phyloP scores from a whole-genome alignment of 352 stramenopile genomes.

The Phytophthora brassicae region DNA sequence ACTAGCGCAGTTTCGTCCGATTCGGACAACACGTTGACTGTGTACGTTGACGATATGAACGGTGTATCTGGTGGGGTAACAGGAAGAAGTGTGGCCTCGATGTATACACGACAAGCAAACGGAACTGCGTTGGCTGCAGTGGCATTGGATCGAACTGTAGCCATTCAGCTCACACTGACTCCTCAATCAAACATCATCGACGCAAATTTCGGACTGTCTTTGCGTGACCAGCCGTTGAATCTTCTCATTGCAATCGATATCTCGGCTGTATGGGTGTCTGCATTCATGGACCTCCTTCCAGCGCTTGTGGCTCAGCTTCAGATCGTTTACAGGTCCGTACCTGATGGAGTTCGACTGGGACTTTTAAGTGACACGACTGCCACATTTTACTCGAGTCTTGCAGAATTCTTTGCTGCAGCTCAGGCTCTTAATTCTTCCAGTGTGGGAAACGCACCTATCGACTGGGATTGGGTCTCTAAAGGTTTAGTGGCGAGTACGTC shows the following conservation, averaged over 20 bases:
- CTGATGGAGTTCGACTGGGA: conserved; percentile 32
- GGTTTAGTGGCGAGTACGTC: conserved; percentile 10
- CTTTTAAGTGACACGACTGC: conserved; percentile 21
- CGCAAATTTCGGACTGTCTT: conserved; percentile 10
- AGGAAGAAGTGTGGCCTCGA: conserved; percentile 6
- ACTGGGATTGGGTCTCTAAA: conserved; percentile 26
- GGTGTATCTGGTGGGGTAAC: conserved; percentile 17
- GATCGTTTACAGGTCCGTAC: conserved; percentile 27
- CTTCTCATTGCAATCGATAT: conserved; percentile 55
- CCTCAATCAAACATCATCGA: conserved; percentile 11
- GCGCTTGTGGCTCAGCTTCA: conserved; percentile 43
- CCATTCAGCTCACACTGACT: conserved; percentile 36
- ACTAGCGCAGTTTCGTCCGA: conserved; percentile 32
- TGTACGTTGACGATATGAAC: conserved; percentile 65
- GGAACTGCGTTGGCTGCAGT: conserved; percentile 16
- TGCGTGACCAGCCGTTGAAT: conserved; percentile 42
- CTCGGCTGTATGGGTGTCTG: conserved; percentile 11
- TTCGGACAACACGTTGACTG: conserved; percentile 30
- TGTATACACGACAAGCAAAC: conserved; percentile 31
- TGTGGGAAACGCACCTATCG: not conserved
- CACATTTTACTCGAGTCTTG: conserved; percentile 26
- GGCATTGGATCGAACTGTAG: conserved; percentile 37
- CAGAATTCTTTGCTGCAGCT: conserved; percentile 21
- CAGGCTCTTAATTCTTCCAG: conserved; percentile 11
- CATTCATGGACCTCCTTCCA: conserved; percentile 36